Base-by-base conservation (phyloP, 768 basidiomycete species). In the Kwoniella shandongensis region DNA sequence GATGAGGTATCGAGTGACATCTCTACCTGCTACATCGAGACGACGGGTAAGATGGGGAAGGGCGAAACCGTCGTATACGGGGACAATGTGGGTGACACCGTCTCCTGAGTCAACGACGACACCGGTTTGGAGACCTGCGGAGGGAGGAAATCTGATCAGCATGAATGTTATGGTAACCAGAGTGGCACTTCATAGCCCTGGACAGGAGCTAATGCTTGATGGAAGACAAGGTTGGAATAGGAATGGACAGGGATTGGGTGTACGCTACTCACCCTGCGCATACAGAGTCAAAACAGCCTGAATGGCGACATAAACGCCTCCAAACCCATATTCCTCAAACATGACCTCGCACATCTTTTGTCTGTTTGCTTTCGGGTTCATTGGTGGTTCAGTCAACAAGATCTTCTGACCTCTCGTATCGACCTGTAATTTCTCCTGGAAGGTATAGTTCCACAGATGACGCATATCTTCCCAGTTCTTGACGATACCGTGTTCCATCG, bases 381-480 rank as follows among this genome's bases (percentile, higher is more conserved):
- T 98, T 26, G 96, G 96, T 15, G 96, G 96, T 77, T 99, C 96
- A 0, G 96, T 99, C 68, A 99, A 82, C 60, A 99, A 78, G 36
- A 99, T 83, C 79, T 97, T 99, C 60, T 84, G 81, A 0, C 91
- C 96, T 23, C 81, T 80, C 40, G 93, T 86, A 70, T 97, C 87
- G 62, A 97, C 81, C 72, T 85, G 83, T 65, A 99, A 84, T 79
- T 98, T 98, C 80, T 96, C 91, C 67, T 89, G 81, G 75, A 99
- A 99, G 0, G 96, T 99, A 78, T 97, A 98, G 77, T 99, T 86
- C 96, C 96, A 99, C 17, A 98, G 82, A 69, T 91, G 84, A 73
- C 87, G 87, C 96, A 98, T 99, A 78, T 99, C 96, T 75, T 92
- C 90, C 96, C 96, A 99, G 78, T 98, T 97, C 67, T 88, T 87